Percentiles rank a stretch among this genome's conserved stretches.
These are phyloP conservation scores for Hemisphaericaspora subhashii DNA, from an alignment of 1,139 yeast species.

Conservation along the genomic window DNA sequence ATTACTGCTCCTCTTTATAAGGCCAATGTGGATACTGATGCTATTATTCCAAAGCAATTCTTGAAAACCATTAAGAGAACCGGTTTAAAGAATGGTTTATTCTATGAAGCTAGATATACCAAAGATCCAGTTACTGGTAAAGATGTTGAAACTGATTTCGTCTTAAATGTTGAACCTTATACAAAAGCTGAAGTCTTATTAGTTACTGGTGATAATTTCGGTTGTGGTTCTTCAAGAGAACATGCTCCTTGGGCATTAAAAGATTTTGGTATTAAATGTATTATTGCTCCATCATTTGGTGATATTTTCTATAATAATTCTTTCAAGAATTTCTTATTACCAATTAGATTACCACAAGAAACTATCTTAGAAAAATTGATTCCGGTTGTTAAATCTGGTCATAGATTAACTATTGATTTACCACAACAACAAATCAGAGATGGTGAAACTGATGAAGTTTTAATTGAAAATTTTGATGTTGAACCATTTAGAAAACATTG, in stretches of 20 bases:
- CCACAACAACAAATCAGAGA: slow-evolving; percentile 76
- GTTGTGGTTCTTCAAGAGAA: slow-evolving; percentile 98
- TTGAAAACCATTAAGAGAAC: slow-evolving; percentile 96
- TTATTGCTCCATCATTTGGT: slow-evolving; percentile 97
- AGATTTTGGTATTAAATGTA: slow-evolving; percentile 93
- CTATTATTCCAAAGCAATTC: slow-evolving; percentile 97
- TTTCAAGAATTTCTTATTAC: slow-evolving; percentile 90
- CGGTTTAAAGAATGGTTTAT: slow-evolving; percentile 83
- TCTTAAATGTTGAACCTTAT: slow-evolving; percentile 82
- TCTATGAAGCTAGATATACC: slow-evolving; percentile 81
- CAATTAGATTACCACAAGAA: slow-evolving; percentile 82
- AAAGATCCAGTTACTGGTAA: slow-evolving; percentile 67
- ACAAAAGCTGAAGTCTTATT: slow-evolving; percentile 77
- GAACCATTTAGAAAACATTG: slow-evolving; percentile 95
- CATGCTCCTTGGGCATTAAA: slow-evolving; percentile 99
- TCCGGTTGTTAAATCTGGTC: slow-evolving; percentile 78
- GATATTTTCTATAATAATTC: slow-evolving; percentile 97
- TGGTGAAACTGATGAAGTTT: slow-evolving; percentile 68
- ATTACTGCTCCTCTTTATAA: slow-evolving; percentile 91
- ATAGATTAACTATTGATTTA: slow-evolving; percentile 73
- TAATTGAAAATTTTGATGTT: slow-evolving; percentile 80
- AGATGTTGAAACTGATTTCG: slow-evolving; percentile 82
- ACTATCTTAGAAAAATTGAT: slow-evolving; percentile 67
- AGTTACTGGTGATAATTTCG: slow-evolving; percentile 95
- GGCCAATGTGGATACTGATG: slow-evolving; percentile 97